Evolutionary conservation across 1,139 yeast genomes (phyloP), one percentile per base, ranked within the genome.

Genomic region (Taphrina populina): DNA sequence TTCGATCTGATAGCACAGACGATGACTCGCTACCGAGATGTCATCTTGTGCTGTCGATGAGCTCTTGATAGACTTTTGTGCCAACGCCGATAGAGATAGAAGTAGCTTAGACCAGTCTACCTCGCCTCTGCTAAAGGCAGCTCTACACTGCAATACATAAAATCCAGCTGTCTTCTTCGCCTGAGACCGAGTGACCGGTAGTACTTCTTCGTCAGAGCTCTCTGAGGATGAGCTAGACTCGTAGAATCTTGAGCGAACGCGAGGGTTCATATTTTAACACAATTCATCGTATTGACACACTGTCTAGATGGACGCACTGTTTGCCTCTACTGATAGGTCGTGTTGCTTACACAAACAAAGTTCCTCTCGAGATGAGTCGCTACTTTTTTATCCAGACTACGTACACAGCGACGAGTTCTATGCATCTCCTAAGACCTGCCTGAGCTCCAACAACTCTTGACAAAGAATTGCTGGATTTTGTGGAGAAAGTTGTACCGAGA

Each of bases 171-270:
- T 29, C 37, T 30, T 29, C 13, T 30, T 43, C 20, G 30, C 47
- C 21, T 43, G 37, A 4, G 47, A 29, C 23, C 15, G 29, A 19
- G 47, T 23, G 27, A 26, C 11, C 3, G 37, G 35, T 11, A 30
- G 7, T 7, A 7, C 41, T 5, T 8, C 37, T 2, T 29, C 47
- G 27, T 30, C 29, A 11, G 29, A 24, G 5, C 27, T 29, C 10
- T n/a, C 29, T 1, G 47, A 43, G 13, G 47, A 30, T 29, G 47
- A 43, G 29, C 33, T 23, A 19, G 47, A 43, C 23, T 43, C 47
- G 15, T 43, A 43, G 47, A 43, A 43, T 2, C 47, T 15, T 5
- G 47, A 43, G n/a, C n/a, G n/a, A n/a, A n/a, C n/a, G n/a, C n/a
- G n/a, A n/a, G n/a, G n/a, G n/a, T n/a, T n/a, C n/a, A n/a, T n/a